Percentiles rank a stretch among this genome's conserved stretches.
These are phyloP conservation scores for Neopestalotiopsis sp. DNA, from an alignment of 2,329 filamentous ascomycete species.

Conservation along the genomic window DNA sequence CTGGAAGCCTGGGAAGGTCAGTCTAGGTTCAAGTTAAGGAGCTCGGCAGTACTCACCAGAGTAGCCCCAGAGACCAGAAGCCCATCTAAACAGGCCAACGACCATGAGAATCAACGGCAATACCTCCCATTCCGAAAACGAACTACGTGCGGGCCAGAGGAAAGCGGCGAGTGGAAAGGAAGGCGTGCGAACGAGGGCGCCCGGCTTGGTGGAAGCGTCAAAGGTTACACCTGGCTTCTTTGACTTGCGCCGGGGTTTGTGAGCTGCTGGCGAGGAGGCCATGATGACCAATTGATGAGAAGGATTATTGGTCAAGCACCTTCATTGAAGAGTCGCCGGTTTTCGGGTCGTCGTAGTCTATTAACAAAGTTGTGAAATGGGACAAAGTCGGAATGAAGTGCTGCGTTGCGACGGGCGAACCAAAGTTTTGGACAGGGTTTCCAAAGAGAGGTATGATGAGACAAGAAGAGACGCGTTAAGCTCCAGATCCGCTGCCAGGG, in stretches of 20 bases:
- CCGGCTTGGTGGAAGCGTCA: constrained; percentile 35
- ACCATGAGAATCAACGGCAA: constrained; percentile 87
- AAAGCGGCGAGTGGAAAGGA: constrained; percentile 93
- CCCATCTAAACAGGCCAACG: constrained; percentile 92
- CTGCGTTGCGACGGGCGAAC: background rate
- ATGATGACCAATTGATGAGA: constrained; percentile 43
- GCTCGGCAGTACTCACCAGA: constrained; percentile 65
- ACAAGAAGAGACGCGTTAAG: constrained; percentile 11
- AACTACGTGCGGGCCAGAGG: constrained; percentile 86
- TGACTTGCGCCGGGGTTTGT: constrained; percentile 63
- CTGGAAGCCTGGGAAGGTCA: constrained; percentile 63
- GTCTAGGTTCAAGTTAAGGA: constrained; percentile 2
- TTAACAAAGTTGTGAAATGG: too few relatives aligned
- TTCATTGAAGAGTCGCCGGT: constrained; percentile 26
- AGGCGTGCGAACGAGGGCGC: constrained; percentile 62
- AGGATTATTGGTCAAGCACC: constrained; percentile 20
- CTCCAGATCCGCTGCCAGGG: constrained; percentile 6
- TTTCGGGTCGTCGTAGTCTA: background rate
- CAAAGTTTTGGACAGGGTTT: constrained; percentile 22
- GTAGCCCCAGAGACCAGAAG: constrained; percentile 90
- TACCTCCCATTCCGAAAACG: constrained; percentile 88
- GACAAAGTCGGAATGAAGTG: background rate
- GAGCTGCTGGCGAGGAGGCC: constrained; percentile 57
- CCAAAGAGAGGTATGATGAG: background rate
- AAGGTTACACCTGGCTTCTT: constrained; percentile 51